phyloP scores from a whole-genome alignment of 345 rosid genomes.

The Kernera saxatilis region DNA sequence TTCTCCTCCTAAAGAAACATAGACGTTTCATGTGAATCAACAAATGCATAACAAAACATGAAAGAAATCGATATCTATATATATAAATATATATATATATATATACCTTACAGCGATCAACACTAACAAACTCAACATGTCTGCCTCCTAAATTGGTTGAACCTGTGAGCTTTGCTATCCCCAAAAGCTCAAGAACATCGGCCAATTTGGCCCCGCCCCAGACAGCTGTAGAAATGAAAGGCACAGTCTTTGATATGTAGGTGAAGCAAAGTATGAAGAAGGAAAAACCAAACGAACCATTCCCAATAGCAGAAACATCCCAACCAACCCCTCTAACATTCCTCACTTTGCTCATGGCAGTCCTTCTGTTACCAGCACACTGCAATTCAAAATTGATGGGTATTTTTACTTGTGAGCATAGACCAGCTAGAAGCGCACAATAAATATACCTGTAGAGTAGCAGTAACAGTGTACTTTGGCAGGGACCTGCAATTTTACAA shows the following conservation, averaged over 20 bases:
- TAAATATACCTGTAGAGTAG: conserved; percentile 67
- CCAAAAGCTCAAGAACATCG: conserved; percentile 76
- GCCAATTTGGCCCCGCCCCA: conserved; percentile 89
- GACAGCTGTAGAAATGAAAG: conserved; percentile 45
- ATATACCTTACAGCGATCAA: conserved; percentile 88
- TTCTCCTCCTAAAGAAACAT: conserved; percentile 72
- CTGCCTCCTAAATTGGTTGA: conserved; percentile 62
- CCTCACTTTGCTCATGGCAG: conserved; percentile 86
- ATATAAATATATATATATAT: neutral
- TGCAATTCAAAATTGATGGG: conserved; percentile 27
- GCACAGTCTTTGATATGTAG: neutral
- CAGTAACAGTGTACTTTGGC: conserved; percentile 69
- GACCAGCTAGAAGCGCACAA: neutral
- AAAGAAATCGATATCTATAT: neutral
- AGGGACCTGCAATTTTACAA: conserved; percentile 48
- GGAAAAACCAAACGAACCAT: conserved; percentile 45
- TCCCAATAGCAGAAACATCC: conserved; percentile 91
- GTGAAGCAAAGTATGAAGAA: too few relatives aligned
- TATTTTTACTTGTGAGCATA: too few relatives aligned
- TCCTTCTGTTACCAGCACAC: conserved; percentile 99
- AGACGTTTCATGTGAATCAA: neutral
- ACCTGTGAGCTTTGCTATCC: conserved; percentile 56
- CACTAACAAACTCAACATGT: conserved; percentile 93
- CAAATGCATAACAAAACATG: neutral
- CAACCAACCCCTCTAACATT: conserved; percentile 94